Evolutionary conservation across 257 asterid genomes (phyloP).

Genomic region (Solanum clarkiae): DNA sequence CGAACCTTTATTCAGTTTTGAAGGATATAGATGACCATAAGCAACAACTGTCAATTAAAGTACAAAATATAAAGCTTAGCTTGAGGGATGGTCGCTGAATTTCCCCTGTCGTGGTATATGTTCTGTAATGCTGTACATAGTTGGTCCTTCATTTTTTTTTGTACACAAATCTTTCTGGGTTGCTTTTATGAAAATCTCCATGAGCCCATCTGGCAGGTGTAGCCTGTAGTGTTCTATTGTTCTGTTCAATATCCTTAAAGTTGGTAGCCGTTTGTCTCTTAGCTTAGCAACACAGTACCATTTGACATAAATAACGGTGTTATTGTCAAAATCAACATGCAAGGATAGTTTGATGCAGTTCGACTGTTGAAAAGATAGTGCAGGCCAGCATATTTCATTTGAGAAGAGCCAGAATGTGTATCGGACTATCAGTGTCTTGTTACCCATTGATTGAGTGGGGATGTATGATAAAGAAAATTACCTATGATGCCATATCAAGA

Average conservation of each 20-base stretch:
- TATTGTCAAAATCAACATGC: neutral
- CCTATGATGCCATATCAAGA: no score
- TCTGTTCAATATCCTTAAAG: neutral
- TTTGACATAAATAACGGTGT: neutral
- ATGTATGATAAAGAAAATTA: no score
- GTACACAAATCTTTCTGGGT: neutral
- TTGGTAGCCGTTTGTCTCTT: neutral
- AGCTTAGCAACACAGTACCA: neutral
- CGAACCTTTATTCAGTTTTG: slow-evolving; percentile 65
- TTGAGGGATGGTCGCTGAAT: slow-evolving; percentile 48
- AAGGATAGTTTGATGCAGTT: neutral
- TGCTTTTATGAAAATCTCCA: neutral
- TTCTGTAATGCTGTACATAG: neutral
- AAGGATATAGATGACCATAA: slow-evolving; percentile 89
- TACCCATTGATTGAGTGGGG: no score
- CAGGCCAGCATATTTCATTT: neutral
- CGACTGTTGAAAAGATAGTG: neutral
- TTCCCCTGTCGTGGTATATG: neutral
- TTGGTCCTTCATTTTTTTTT: neutral
- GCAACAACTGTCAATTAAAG: slow-evolving; percentile 63
- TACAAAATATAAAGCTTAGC: slow-evolving; percentile 63
- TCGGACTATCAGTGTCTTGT: no score
- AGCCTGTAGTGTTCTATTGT: neutral
- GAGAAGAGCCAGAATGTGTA: neutral
- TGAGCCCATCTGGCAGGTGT: neutral